Evolutionary conservation across 2,329 filamentous ascomycete species (phyloP).

Genomic region (Fusarium albosuccineum): DNA sequence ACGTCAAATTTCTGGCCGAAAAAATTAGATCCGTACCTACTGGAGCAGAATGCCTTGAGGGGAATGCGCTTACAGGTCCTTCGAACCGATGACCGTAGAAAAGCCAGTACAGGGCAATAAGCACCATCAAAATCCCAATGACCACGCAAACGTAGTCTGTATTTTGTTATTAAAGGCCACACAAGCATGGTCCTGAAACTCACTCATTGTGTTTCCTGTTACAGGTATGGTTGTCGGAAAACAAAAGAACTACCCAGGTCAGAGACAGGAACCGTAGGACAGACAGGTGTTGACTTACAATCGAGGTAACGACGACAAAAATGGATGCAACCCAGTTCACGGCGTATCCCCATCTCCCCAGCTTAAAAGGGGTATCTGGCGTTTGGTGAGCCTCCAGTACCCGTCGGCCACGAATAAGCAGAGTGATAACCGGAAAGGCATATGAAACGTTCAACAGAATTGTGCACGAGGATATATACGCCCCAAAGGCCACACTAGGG

Average conservation of each 20-base stretch:
- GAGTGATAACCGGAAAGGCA: constrained; percentile 17
- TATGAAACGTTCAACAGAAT: constrained; percentile 31
- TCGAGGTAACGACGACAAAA: constrained; percentile 19
- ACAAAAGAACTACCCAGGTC: constrained; percentile 25
- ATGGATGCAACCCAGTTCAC: constrained; percentile 19
- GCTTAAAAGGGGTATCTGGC: constrained; percentile 11
- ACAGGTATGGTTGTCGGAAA: constrained; percentile 26
- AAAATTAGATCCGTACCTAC: too few relatives aligned
- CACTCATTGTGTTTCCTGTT: constrained; percentile 30
- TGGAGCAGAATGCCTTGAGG: rapidly evolving
- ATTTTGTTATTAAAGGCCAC: background rate
- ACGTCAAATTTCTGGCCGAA: constrained; percentile 18
- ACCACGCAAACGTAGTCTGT: constrained; percentile 53
- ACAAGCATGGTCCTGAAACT: background rate
- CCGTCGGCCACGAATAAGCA: constrained; percentile 14
- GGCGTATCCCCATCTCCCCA: constrained; percentile 18
- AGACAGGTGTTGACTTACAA: constrained; percentile 7
- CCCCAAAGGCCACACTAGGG: constrained; percentile 25
- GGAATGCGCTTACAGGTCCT: constrained; percentile 19
- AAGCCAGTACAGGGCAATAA: constrained; percentile 22
- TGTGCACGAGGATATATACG: constrained; percentile 26
- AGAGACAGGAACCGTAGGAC: background rate
- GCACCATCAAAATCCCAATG: constrained; percentile 48
- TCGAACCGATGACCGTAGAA: constrained; percentile 21
- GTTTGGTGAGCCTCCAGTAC: constrained; percentile 13